phyloP scores from a whole-genome alignment of 768 basidiomycete species.

The Phanerochaete carnosa region DNA sequence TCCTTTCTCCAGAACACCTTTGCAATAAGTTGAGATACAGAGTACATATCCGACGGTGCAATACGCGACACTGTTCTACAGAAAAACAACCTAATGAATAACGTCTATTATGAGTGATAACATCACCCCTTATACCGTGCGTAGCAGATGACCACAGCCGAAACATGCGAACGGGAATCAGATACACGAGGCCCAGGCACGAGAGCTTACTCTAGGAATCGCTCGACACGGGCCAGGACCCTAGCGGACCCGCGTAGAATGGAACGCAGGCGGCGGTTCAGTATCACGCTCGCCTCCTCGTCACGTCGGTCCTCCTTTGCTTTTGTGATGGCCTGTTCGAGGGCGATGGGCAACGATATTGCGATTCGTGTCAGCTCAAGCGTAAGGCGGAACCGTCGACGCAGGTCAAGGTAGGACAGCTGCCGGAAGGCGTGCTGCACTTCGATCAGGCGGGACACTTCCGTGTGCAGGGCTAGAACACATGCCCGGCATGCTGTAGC shows the following conservation, averaged over 20 bases:
- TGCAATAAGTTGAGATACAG: background rate
- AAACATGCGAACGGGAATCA: background rate
- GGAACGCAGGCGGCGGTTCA: slow-evolving; percentile 56
- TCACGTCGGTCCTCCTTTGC: slow-evolving; percentile 25
- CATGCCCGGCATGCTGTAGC: slow-evolving; percentile 69
- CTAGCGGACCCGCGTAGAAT: slow-evolving; percentile 61
- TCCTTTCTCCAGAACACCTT: background rate
- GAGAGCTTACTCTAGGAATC: slow-evolving; percentile 28
- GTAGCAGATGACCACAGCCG: background rate
- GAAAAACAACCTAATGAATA: background rate
- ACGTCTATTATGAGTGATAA: background rate
- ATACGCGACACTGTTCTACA: background rate
- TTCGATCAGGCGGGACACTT: slow-evolving; percentile 77
- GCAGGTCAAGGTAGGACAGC: slow-evolving; percentile 74
- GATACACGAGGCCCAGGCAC: background rate
- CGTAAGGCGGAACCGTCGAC: slow-evolving; percentile 71
- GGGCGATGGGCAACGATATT: slow-evolving; percentile 66
- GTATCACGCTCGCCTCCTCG: slow-evolving; percentile 26
- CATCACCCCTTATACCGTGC: background rate
- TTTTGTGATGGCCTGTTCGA: slow-evolving; percentile 66
- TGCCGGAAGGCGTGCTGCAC: slow-evolving; percentile 74
- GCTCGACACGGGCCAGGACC: slow-evolving; percentile 66
- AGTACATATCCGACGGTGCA: too few species aligned
- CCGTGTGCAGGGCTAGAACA: slow-evolving; percentile 66
- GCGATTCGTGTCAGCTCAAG: slow-evolving; percentile 78